These are phyloP conservation scores for Capronia americana DNA, from an alignment of 2,329 filamentous ascomycete species.

Conservation along the genomic window DNA sequence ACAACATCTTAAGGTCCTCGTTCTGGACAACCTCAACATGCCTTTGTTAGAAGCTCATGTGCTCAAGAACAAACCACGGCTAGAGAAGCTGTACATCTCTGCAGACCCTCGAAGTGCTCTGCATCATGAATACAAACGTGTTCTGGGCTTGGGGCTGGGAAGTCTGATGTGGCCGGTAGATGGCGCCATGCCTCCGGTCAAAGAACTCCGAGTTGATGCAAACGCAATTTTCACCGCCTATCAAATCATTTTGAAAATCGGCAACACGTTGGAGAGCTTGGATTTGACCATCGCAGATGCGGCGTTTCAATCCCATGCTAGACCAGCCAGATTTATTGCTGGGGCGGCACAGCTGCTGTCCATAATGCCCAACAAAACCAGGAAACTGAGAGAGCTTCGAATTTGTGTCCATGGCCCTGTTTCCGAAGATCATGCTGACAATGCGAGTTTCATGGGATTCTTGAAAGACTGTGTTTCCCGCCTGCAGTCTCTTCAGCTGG, in stretches of 20 bases:
- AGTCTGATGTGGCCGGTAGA: constrained; percentile 8
- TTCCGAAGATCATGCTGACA: constrained; percentile 12
- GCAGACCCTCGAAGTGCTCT: constrained; percentile 31
- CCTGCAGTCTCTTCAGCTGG: constrained; percentile 21
- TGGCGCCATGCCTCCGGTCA: constrained; percentile 17
- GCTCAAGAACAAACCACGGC: constrained; percentile 32
- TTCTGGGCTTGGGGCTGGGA: not conserved
- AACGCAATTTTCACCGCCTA: constrained; percentile 27
- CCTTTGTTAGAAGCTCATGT: constrained; percentile 29
- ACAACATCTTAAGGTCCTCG: constrained; percentile 27
- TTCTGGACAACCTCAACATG: constrained; percentile 35
- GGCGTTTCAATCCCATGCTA: not conserved
- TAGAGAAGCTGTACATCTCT: constrained; percentile 29
- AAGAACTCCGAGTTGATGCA: constrained; percentile 29
- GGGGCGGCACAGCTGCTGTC: constrained; percentile 8
- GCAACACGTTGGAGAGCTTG: constrained; percentile 26
- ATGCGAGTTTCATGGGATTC: constrained; percentile 26
- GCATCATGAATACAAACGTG: constrained; percentile 20
- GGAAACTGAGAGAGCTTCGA: constrained; percentile 24
- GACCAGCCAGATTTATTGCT: constrained; percentile 4
- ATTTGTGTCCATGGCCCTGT: constrained; percentile 30
- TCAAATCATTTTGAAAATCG: constrained; percentile 7
- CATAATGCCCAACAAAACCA: not conserved
- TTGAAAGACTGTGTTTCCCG: constrained; percentile 24
- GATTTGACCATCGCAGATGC: constrained; percentile 22